A percentile compares a stretch with the other conserved stretches of the same genome.
These are phyloP conservation scores for Citrullus mucosospermus DNA, from an alignment of 306 rosid species.

Conservation along the genomic window DNA sequence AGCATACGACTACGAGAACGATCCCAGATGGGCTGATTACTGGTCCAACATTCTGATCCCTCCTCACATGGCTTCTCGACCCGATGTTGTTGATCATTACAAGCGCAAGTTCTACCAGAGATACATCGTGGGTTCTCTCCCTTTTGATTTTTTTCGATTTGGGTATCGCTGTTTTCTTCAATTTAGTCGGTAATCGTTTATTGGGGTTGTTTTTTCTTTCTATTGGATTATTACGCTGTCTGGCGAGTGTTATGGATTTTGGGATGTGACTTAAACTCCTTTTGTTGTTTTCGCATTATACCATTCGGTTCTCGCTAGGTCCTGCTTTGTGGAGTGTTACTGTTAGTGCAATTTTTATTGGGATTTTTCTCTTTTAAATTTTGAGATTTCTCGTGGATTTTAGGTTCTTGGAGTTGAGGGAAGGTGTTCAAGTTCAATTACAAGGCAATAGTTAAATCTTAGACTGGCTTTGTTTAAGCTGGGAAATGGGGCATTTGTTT, in stretches of 20 bases:
- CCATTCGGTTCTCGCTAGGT: neutral
- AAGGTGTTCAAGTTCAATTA: neutral
- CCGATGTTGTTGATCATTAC: slow-evolving; percentile 64
- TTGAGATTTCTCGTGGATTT: neutral
- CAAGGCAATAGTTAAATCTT: neutral
- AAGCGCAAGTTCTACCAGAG: slow-evolving; percentile 93
- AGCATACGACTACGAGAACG: slow-evolving; percentile 80
- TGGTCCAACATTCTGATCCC: slow-evolving; percentile 94
- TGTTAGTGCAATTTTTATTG: neutral
- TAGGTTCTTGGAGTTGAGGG: neutral
- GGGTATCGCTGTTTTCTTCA: neutral
- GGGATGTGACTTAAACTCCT: neutral
- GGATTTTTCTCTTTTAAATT: neutral
- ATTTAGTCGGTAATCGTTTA: neutral
- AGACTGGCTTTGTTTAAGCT: neutral
- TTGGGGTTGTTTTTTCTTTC: neutral
- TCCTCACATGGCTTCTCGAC: slow-evolving; percentile 52
- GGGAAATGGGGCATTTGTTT: neutral
- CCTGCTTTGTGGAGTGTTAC: neutral
- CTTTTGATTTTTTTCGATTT: neutral
- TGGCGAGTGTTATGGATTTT: neutral
- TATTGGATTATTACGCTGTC: neutral
- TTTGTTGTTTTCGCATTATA: neutral
- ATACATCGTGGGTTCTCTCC: slow-evolving; percentile 35
- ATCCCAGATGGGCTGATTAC: slow-evolving; percentile 75